Evolutionary conservation across 192 early-diverging fungal genomes (phyloP), one percentile per base, ranked within the genome.

Genomic region (Phycomyces nitens): DNA sequence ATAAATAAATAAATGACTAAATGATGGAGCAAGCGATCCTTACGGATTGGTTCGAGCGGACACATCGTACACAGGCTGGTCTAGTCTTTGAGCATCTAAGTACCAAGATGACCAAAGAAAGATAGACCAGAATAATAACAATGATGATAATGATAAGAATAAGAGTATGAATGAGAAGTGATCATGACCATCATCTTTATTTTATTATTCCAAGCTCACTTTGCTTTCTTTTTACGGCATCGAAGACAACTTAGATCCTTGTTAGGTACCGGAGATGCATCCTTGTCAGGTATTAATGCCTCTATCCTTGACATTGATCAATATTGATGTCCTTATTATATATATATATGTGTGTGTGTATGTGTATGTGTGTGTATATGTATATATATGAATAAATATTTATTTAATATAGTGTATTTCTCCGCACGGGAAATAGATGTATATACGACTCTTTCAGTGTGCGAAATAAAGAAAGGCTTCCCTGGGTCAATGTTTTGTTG

Each of bases 151-250:
- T 38, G 50, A 16, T 22, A 59, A 21, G 58, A 51, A 39, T 26
- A 66, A 52, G 26, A 44, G 39, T 42, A 15, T 53, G 18, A n/a
- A 41, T 59, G 58, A 41, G 27, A 34, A 5, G 29, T 21, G 56
- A 14, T 12, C 40, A 4, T 44, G 11, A 14, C 15, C 3, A 11
- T 11, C 44, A n/a, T 47, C 12, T 3, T 47, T 18, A 42, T 42
- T 7, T 18, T 22, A 22, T 21, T 10, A 20, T 16, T 62, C 20
- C n/a, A 39, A 10, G 23, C 40, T 66, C 66, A 66, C 71, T 73
- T 73, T 62, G 71, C 71, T 68, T 73, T 73, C 60, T 73, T 73
- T 57, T 73, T 73, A 53, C 71, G 65, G 54, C 71, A 73, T 24
- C 65, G 55, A 50, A 73, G 49, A 60, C 71, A 73, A 23, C 71